These are phyloP conservation scores for Plantago coronopus DNA, from an alignment of 305 asterid species.

Conservation along the genomic window DNA sequence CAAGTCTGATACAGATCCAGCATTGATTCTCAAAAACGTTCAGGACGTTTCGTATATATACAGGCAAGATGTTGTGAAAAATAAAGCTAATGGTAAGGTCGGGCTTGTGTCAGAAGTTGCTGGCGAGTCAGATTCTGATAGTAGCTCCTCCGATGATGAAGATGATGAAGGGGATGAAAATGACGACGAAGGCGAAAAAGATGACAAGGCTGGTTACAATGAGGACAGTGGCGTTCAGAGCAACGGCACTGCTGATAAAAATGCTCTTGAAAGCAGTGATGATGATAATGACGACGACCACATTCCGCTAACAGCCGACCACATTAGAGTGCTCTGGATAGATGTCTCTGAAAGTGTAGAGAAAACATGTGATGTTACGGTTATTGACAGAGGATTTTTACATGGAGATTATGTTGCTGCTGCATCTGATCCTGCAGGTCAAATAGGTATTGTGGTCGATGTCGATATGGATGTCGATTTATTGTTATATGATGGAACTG, in stretches of 20 bases:
- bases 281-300: conserved; percentile 41
- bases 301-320: conserved; percentile 57
- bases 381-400: conserved; percentile 83
- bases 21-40: conserved; percentile 51
- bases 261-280: conserved; percentile 37
- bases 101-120: conserved; percentile 90
- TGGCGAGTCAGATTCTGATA: conserved; percentile 90
- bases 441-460: conserved; percentile 85
- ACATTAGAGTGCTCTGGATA: conserved; percentile 84
- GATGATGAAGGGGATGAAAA: conserved; percentile 41
- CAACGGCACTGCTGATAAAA: conserved; percentile 29
- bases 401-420: conserved; percentile 95
- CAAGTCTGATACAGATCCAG: conserved; percentile 36
- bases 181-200: conserved; percentile 39
- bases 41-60: conserved; percentile 58
- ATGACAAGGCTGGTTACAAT: conserved; percentile 30
- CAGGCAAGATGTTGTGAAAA: conserved; percentile 81
- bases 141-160: conserved; percentile 65
- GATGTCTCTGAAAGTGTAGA: conserved; percentile 72
- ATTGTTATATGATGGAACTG: conserved; percentile 54
- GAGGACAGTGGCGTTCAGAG: conserved; percentile 38
- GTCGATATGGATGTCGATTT: conserved; percentile 62
- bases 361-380: conserved; percentile 47
- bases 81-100: conserved; percentile 44
- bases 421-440: conserved; percentile 84